Base-by-base conservation (phyloP, 1,284 basidiomycete genomes). In the Tilletia indica region DNA sequence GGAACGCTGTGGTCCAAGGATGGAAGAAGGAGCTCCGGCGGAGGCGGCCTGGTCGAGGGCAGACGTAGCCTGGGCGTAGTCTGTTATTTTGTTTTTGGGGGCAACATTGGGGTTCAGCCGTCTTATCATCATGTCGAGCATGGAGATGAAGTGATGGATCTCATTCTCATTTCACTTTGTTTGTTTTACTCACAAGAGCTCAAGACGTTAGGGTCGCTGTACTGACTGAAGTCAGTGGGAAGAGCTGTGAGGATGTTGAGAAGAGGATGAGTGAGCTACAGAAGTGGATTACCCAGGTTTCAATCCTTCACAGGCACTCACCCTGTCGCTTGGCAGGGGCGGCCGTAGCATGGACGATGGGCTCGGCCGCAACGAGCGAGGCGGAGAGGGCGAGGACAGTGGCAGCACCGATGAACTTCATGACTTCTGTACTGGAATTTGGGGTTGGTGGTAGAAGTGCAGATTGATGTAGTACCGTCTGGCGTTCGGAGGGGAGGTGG, bases 31-130 rank as follows among this genome's bases (percentile, higher is more conserved):
- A 3, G 38, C 36, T 25, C 61, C 61, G 19, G 61, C 61, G 6
- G 61, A 36, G 34, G 36, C 34, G 36, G 61, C 61, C 34, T 34
- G 19, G 61, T 34, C 36, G 36, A 64, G 61, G 36, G 61, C 61
- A 14, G 61, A 64, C 31, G 61, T 64, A 14, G 61, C 61, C 38
- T 64, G 61, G 61, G 61, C 61, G 34, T 64, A 64, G 61, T 64
- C 61, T 64, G 34, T 45, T 45, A 45, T 8, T 8, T 8, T 9
- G 42, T 8, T 8, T 8, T 8, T 9, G 42, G 1, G 42, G 42
- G 42, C 42, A 45, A 14, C 1, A 45, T 31, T 31, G 25, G 25
- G 25, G 25, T 31, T 31, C 25, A 31, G 25, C 25, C 25, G 25
- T 31, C 25, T 31, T 31, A 31, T 31, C 25, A 31, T 31, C 25